phyloP scores from a whole-genome alignment of 371 early-diverging fungal species.

The Circinella minor region DNA sequence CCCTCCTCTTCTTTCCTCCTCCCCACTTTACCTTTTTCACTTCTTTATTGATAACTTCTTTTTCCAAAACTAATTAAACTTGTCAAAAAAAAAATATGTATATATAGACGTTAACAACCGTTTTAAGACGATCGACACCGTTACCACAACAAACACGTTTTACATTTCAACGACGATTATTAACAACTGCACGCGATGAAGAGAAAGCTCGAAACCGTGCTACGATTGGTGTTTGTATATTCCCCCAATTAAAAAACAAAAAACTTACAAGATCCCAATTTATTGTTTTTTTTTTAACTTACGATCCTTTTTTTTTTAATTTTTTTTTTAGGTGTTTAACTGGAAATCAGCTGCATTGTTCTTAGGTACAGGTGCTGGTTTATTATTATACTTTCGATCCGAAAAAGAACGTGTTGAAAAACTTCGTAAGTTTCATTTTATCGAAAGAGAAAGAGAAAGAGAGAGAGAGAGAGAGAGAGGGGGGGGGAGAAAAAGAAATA shows the following conservation, averaged over 20 bases:
- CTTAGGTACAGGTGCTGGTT: conserved; percentile 62
- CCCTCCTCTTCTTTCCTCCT: too few relatives aligned
- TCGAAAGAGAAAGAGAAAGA: background rate
- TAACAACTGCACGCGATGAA: conserved; percentile 9
- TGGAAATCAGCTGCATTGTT: conserved; percentile 58
- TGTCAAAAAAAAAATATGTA: background rate
- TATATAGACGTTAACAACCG: background rate
- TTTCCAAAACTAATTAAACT: too few relatives aligned
- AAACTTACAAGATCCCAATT: too few relatives aligned
- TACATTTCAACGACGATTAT: conserved; percentile 12
- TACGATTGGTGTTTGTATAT: conserved; percentile 19
- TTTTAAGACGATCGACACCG: background rate
- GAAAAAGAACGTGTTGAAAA: conserved; percentile 65
- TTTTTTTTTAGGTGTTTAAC: conserved; percentile 43
- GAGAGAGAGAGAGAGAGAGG: background rate
- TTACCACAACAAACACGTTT: background rate
- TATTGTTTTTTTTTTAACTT: too few relatives aligned
- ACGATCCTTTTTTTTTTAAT: too few relatives aligned
- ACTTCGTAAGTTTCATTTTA: conserved; percentile 41
- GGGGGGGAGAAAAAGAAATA: too few relatives aligned
- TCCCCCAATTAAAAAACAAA: background rate
- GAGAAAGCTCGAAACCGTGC: conserved; percentile 16
- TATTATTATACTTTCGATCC: conserved; percentile 62
- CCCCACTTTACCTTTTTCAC: background rate
- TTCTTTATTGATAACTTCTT: too few relatives aligned